Evolutionary conservation across 345 rosid species (phyloP).

Genomic region (Salix exigua): DNA sequence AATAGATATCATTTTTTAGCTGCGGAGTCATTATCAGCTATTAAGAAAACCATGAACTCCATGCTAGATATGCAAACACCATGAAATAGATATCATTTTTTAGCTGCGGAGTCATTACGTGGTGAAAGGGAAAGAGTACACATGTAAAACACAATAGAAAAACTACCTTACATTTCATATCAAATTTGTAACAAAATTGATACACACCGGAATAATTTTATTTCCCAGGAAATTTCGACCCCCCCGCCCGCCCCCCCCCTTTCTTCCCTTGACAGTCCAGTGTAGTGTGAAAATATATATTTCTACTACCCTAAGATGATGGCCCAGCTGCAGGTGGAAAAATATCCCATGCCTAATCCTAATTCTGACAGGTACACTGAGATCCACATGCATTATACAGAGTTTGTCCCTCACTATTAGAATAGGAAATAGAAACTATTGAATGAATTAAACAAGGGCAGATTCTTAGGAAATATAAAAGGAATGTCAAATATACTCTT

Average conservation of each 20-base stretch:
- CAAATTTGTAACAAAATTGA: neutral
- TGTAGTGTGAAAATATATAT: neutral
- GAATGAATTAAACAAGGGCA: too few relatives aligned
- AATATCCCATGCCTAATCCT: neutral
- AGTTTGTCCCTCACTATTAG: neutral
- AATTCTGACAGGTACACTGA: neutral
- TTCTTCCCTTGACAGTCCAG: neutral
- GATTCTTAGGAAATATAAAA: too few relatives aligned
- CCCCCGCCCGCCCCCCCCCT: too few relatives aligned
- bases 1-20: neutral
- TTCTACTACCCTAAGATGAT: constrained; percentile 2
- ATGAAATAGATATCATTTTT: neutral
- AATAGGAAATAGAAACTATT: neutral
- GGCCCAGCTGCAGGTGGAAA: neutral
- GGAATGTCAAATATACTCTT: too few relatives aligned
- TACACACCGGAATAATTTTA: neutral
- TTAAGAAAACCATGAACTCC: neutral
- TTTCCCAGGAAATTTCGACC: neutral
- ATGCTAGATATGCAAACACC: neutral
- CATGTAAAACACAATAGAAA: neutral
- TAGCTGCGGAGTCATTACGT: neutral
- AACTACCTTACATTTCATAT: neutral
- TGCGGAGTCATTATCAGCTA: neutral
- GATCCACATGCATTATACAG: neutral
- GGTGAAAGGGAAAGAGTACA: neutral